Evolutionary conservation across 192 early-diverging fungal genomes (phyloP), one percentile per base, ranked within the genome.

Genomic region (Entomortierella beljakovae): DNA sequence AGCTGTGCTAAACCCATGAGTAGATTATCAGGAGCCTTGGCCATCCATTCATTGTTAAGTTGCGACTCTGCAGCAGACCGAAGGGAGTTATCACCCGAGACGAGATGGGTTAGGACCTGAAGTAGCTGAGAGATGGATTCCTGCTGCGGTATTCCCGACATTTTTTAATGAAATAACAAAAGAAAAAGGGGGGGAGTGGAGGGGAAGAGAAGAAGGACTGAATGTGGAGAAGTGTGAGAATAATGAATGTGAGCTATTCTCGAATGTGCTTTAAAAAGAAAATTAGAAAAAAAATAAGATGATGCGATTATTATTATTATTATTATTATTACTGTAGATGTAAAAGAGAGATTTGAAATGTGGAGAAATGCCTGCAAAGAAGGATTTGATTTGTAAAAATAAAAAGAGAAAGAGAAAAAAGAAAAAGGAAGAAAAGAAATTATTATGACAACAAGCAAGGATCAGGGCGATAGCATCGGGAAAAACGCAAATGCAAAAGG

Each of bases 1-100:
- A 87, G 69, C 26, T 85, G 83, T 32, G 83, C 80, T 15, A 89
- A 79, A 51, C 84, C 85, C 35, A 80, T 42, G 28, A 89, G 57
- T 2, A 87, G 70, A 22, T 85, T 56, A 48, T 87, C 84, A 7
- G 88, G 86, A 40, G 80, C 71, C 49, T 74, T 76, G 50, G 71
- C 54, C 26, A 89, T 77, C 88, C 88, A 89, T 46, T 86, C 83
- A 32, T 82, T 83, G 50, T 87, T 86, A 46, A 89, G 81, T 46
- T 82, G 80, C 26, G 58, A 49, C 60, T 89, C 88, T 20, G 88
- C 88, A 13, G 57, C 56, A 32, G 83, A 55, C 57, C 88, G 85
- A 48, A 83, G 38, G 34, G 56, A 56, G 55, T 89, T 89, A 40
- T 89, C 86, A 35, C 67, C 50, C 11, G 88, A 86, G 23, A 66